Evolutionary conservation across 192 early-diverging fungal species (phyloP).

Genomic region (Backusella morwellensis): DNA sequence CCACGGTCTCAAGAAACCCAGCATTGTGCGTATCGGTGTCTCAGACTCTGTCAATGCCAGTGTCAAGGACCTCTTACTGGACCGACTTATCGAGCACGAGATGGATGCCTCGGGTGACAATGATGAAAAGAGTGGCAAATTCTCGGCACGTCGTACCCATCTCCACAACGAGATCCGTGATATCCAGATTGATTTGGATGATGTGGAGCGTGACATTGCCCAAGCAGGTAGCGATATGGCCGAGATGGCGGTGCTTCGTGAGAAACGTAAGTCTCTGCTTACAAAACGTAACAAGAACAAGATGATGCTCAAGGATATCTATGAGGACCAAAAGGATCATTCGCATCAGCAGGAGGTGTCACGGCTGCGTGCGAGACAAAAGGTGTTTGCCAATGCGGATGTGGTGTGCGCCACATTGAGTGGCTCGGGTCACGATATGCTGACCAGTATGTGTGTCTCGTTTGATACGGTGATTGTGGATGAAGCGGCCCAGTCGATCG

Average conservation of each 20-base stretch:
- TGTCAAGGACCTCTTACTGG: constrained; percentile 71
- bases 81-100: constrained; percentile 64
- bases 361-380: constrained; percentile 54
- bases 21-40: constrained; percentile 83
- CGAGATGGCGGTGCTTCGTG: constrained; percentile 5
- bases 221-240: constrained; percentile 43
- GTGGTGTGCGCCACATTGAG: constrained; percentile 83
- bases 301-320: constrained; percentile 20
- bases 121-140: constrained; percentile 19
- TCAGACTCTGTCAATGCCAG: constrained; percentile 68
- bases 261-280: constrained; percentile 7
- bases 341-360: constrained; percentile 38
- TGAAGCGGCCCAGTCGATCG: constrained; percentile 93
- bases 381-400: constrained; percentile 76
- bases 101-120: constrained; percentile 38
- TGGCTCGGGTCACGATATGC: constrained; percentile 82
- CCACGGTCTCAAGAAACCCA: constrained; percentile 60
- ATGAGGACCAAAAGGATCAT: constrained; percentile 30
- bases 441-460: constrained; percentile 59
- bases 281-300: constrained; percentile 28
- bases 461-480: constrained; percentile 93
- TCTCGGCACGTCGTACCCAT: constrained; percentile 23
- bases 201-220: constrained; percentile 37
- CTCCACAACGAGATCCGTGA: constrained; percentile 38
- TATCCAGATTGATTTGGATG: constrained; percentile 40